Evolutionary conservation across 495 filamentous ascomycete species (phyloP), one percentile per base, ranked within the genome.

Genomic region (Trichoderma gamsii): DNA sequence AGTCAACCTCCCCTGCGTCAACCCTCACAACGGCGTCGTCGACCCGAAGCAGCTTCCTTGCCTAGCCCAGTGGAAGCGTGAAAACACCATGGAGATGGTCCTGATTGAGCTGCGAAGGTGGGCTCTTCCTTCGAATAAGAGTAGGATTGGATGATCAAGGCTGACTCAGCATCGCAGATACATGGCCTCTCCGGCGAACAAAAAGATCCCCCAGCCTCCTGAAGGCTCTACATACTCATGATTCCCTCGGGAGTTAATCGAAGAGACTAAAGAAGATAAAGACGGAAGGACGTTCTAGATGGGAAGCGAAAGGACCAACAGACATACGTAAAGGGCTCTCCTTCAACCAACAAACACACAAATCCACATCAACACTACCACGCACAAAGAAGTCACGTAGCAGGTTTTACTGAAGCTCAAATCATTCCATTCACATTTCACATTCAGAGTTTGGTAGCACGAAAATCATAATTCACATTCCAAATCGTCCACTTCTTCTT

Each of bases 1-100:
- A 74, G 90, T 99, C 79, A 99, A 99, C 79, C 87, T 98, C 9
- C 95, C 95, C 41, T 96, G 95, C 71, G 95, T 99, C 63, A 91
- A 91, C 78, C 81, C 80, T 68, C 82, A 78, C 69, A 88, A 89
- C 66, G 95, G 95, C 73, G 87, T 87, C 81, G 93, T 99, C 65
- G 93, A 98, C 72, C 88, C 90, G 11, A 83, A 84, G 67, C 90
- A 92, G 70, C 82, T 99, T 21, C 89, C 87, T 12, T 93, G 93
- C 72, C 86, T 98, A 21, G 86, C 86, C 23, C 87, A 91, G 73
- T 99, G 95, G 95, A 93, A 87, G 80, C 83, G 92, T 67, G 89
- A 95, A 51, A 89, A 87, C 72, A 96, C 90, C 32, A 96, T 97
- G 93, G 92, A 96, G 81, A 96, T 90, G 12, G 91, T 98, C 68